Conservation (phyloP, 495 filamentous ascomycete species). For the Talaromyces adpressus region DNA sequence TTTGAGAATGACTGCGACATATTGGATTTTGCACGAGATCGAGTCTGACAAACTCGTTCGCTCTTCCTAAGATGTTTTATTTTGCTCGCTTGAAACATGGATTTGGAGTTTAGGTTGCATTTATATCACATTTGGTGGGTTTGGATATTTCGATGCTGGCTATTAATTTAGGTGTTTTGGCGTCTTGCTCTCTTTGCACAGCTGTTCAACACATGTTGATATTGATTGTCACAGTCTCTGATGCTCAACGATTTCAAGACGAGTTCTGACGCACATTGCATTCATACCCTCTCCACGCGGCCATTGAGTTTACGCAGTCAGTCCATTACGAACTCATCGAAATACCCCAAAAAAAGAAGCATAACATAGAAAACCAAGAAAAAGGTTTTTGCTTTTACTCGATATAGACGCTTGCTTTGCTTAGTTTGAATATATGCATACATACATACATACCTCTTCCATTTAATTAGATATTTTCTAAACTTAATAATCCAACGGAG, state of each 20-base stretch:
- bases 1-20: constrained; percentile 95
- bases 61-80: background rate
- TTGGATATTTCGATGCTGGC: background rate
- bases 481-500: background rate
- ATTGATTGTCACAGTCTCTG: background rate
- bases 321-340: background rate
- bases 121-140: background rate
- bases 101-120: constrained; percentile 1
- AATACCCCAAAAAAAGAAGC: constrained; percentile 7
- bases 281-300: background rate
- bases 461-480: background rate
- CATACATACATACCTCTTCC: background rate
- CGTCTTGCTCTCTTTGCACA: background rate
- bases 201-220: constrained; percentile 7
- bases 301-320: background rate
- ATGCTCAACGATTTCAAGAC: background rate
- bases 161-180: constrained; percentile 6
- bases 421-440: constrained; percentile 6
- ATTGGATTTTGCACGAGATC: constrained; percentile 81
- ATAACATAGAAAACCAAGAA: constrained; percentile 8
- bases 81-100: background rate
- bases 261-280: background rate
- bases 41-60: constrained; percentile 45
- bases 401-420: constrained; percentile 2
- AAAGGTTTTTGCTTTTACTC: background rate